Base-by-base conservation (phyloP, 371 early-diverging fungal genomes). In the Mucor plumbeus region DNA sequence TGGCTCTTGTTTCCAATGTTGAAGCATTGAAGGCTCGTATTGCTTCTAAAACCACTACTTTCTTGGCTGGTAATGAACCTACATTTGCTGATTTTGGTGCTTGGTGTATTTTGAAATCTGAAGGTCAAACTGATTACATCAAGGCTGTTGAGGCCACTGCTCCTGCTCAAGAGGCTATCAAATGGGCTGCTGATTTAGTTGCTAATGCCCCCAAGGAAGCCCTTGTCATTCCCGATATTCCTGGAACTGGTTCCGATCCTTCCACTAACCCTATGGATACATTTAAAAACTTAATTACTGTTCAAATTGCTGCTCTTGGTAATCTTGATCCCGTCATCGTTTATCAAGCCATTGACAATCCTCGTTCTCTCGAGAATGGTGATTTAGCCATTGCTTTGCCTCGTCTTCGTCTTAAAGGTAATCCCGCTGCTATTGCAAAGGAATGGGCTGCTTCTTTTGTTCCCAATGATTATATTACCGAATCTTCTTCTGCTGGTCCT, bases 341-440 rank as follows among this genome's bases (percentile, higher is more conserved):
- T 19, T 81, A 84, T 47, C 68, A 77, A 33, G 77, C 87, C 3
- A 62, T 89, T 11, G 89, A 90, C 64, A 76, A 82, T n/a, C 88
- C 91, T 54, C 85, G 85, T 67, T 77, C 78, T 17, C 70, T 87
- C 3, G 88, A 88, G 47, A 85, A 90, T 61, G 94, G 94, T 66
- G 92, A 94, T 68, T 79, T 93, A 59, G 90, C 94, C 31, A 71
- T 97, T 15, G 91, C 97, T 26, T 79, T 95, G 1, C 95, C 97
- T 19, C 91, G 93, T 63, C 79, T 97, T 67, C 87, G 94, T 60
- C 69, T 97, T 48, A 91, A 91, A 77, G 97, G 96, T 31, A 92
- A 91, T 78, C 97, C 97, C 5, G 84, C 78, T 34, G 85, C 57
- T 33, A 65, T 94, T 31, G 95, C 95, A 31, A 81, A 90, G 67